phyloP scores from a whole-genome alignment of 2,329 filamentous ascomycete species.

The Aspergillus candidus region DNA sequence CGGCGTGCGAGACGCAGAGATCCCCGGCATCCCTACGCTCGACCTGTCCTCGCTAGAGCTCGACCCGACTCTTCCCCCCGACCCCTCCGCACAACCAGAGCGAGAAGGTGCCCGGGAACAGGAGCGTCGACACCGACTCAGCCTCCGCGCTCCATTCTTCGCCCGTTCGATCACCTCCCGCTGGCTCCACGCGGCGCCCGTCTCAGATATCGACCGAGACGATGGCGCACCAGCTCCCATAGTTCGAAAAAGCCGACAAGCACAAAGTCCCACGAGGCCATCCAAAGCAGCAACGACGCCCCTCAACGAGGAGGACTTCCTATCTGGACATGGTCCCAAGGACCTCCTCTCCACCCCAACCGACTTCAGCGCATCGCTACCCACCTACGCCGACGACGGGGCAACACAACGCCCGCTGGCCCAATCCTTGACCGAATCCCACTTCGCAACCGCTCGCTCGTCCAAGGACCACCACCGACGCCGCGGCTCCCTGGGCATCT shows the following conservation, averaged over 20 bases:
- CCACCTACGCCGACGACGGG: constrained; percentile 11
- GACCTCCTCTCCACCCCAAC: constrained; percentile 9
- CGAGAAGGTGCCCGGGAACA: no score
- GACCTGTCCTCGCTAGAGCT: constrained; percentile 23
- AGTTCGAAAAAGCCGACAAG: constrained; percentile 25
- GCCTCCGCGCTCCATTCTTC: constrained; percentile 33
- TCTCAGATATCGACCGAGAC: constrained; percentile 21
- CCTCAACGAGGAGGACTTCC: constrained; percentile 7
- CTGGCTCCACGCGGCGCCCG: constrained; percentile 22
- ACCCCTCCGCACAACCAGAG: constrained; percentile 3
- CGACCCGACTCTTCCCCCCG: constrained; percentile 10
- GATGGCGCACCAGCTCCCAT: constrained; percentile 32
- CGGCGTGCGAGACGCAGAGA: constrained; percentile 17
- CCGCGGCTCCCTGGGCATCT: constrained; percentile 29
- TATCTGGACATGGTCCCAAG: constrained; percentile 5
- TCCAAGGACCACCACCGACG: constrained; percentile 32
- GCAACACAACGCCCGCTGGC: constrained; percentile 12
- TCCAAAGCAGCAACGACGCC: not conserved
- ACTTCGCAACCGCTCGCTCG: constrained; percentile 15
- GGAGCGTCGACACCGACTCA: constrained; percentile 27
- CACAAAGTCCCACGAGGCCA: constrained; percentile 7
- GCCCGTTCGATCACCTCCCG: constrained; percentile 21
- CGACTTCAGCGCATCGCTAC: constrained; percentile 14
- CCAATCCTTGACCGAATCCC: constrained; percentile 25
- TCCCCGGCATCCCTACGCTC: constrained; percentile 24